A percentile compares a stretch with the other conserved stretches of the same genome.
Evolutionary conservation across 768 basidiomycete genomes (phyloP).

Genomic region (Cystobasidium tubakii): DNA sequence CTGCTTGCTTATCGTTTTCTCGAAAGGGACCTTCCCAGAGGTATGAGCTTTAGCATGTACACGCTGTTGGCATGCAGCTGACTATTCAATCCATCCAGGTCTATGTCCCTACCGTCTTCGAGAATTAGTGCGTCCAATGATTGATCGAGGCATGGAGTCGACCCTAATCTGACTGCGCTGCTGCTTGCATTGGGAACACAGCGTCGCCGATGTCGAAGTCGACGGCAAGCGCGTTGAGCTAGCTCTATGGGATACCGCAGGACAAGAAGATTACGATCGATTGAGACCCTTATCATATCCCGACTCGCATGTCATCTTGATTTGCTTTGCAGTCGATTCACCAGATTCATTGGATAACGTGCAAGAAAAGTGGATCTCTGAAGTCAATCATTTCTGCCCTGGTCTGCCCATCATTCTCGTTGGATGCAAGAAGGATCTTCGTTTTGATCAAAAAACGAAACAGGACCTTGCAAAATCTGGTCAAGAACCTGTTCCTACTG

Average conservation of each 20-base stretch:
- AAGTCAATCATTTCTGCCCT: constrained; percentile 91
- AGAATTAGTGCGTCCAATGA: constrained; percentile 63
- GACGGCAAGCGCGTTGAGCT: constrained; percentile 98
- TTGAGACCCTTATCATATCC: constrained; percentile 96
- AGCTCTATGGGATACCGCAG: constrained; percentile 99
- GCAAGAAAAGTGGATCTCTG: constrained; percentile 99
- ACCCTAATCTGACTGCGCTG: neutral
- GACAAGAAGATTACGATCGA: constrained; percentile 98
- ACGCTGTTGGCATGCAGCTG: neutral
- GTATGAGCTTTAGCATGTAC: constrained; percentile 50
- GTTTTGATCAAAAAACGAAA: constrained; percentile 84
- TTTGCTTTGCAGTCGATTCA: constrained; percentile 97
- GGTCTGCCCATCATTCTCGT: constrained; percentile 93
- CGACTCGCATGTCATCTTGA: constrained; percentile 98
- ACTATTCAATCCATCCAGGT: constrained; percentile 58
- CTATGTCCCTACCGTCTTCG: constrained; percentile 98
- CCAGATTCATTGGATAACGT: constrained; percentile 99
- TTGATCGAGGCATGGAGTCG: neutral
- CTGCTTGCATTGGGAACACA: no score
- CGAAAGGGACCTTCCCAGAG: constrained; percentile 94
- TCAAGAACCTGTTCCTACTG: constrained; percentile 87
- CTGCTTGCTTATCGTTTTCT: constrained; percentile 90
- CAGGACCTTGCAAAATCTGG: constrained; percentile 90
- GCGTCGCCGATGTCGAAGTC: constrained; percentile 93
- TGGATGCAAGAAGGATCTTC: constrained; percentile 97